Evolutionary conservation across 1,139 yeast species (phyloP).

Genomic region (Hemisphaericaspora xylanilytica): DNA sequence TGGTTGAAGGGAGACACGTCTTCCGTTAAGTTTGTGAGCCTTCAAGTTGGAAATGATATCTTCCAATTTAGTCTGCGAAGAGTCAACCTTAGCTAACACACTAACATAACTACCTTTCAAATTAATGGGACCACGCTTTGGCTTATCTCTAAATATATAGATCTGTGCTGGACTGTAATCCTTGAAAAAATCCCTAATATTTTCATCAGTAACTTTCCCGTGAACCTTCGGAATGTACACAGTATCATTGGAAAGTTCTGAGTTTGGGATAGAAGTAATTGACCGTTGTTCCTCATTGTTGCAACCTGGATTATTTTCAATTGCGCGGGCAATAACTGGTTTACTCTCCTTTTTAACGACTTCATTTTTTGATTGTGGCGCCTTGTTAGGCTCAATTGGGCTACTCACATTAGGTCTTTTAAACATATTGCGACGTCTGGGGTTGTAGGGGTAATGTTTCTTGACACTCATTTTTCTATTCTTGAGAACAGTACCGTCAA

Average conservation of each 20-base stretch:
- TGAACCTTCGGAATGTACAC: conserved; percentile 51
- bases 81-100: conserved; percentile 54
- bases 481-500: conserved; percentile 41
- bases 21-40: conserved; percentile 27
- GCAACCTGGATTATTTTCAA: background rate
- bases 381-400: background rate
- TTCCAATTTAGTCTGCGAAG: conserved; percentile 35
- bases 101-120: conserved; percentile 31
- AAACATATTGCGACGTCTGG: conserved; percentile 17
- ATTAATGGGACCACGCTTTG: conserved; percentile 13
- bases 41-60: conserved; percentile 42
- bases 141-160: conserved; percentile 39
- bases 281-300: background rate
- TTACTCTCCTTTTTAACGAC: background rate
- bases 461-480: conserved; percentile 38
- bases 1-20: conserved; percentile 33
- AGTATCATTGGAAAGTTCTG: conserved; percentile 41
- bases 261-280: background rate
- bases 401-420: background rate
- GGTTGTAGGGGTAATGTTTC: conserved; percentile 39
- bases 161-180: conserved; percentile 48
- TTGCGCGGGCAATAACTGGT: background rate
- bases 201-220: conserved; percentile 36
- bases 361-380: background rate
- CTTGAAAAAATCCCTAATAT: conserved; percentile 41